Conservation (phyloP, 2,329 filamentous ascomycete genomes). For the Hawksworthiomyces lignivorus region DNA sequence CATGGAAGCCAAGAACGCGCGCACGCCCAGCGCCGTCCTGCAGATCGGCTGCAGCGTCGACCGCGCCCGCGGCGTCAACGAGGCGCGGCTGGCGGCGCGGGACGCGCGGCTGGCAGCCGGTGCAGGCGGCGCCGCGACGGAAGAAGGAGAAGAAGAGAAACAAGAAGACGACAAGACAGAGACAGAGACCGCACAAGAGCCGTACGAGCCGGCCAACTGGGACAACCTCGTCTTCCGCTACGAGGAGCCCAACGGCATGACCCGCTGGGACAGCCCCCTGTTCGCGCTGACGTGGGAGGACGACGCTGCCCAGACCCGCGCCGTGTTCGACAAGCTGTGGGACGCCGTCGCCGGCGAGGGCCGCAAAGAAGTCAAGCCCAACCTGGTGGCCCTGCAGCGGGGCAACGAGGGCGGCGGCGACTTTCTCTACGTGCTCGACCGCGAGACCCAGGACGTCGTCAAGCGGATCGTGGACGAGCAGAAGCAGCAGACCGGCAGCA, state of each 20-base stretch:
- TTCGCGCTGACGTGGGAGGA: conserved; percentile 76
- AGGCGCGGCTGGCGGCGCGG: conserved; percentile 40
- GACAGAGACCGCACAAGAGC: too few species aligned
- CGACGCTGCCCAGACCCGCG: conserved; percentile 46
- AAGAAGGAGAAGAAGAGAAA: background rate
- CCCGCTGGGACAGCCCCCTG: conserved; percentile 73
- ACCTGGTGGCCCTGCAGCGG: conserved; percentile 63
- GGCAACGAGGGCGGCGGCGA: conserved; percentile 58
- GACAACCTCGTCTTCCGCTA: conserved; percentile 76
- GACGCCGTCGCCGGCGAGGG: conserved; percentile 59
- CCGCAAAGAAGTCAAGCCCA: conserved; percentile 58
- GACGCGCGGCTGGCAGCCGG: conserved; percentile 1
- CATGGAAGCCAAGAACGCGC: conserved; percentile 74
- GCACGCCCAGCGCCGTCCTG: conserved; percentile 68
- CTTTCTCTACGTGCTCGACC: conserved; percentile 74
- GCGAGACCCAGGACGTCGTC: conserved; percentile 69
- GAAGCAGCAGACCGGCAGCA: conserved; percentile 56
- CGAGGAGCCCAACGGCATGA: conserved; percentile 82
- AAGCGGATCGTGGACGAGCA: conserved; percentile 62
- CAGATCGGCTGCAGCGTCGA: conserved; percentile 52
- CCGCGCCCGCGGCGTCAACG: conserved; percentile 51
- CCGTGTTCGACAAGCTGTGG: conserved; percentile 62
- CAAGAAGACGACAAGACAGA: conserved; percentile 16
- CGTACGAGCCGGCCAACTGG: conserved; percentile 55
- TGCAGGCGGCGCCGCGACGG: too few species aligned